Conservation (phyloP, 495 filamentous ascomycete genomes). For the Lophiostoma macrostomum region DNA sequence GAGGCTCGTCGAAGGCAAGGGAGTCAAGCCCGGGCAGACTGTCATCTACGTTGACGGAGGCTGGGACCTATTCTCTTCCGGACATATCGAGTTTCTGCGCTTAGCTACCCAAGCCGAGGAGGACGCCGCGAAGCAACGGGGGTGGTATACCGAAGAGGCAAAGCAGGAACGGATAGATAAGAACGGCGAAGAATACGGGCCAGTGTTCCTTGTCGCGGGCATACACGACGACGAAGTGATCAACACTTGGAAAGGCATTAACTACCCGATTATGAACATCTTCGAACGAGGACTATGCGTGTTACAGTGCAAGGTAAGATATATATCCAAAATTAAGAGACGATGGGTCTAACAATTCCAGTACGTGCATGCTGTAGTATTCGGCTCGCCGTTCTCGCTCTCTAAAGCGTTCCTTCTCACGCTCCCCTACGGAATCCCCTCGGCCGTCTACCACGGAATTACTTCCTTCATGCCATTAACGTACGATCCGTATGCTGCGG, state of each 20-base stretch:
- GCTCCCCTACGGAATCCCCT: slow-evolving; percentile 66
- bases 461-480: slow-evolving; percentile 85
- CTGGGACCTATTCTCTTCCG: slow-evolving; percentile 94
- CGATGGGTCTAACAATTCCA: slow-evolving; percentile 39
- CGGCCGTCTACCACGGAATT: slow-evolving; percentile 87
- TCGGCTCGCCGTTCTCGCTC: slow-evolving; percentile 84
- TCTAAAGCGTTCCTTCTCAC: slow-evolving; percentile 69
- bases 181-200: slow-evolving; percentile 65
- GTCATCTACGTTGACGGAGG: slow-evolving; percentile 94
- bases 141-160: slow-evolving; percentile 69
- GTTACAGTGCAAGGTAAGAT: slow-evolving; percentile 79
- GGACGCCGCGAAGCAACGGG: slow-evolving; percentile 56
- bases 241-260: slow-evolving; percentile 92
- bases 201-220: slow-evolving; percentile 82
- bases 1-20: slow-evolving; percentile 61
- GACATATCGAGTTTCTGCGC: slow-evolving; percentile 91
- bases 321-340: neutral
- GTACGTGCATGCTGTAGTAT: slow-evolving; percentile 83
- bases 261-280: slow-evolving; percentile 99
- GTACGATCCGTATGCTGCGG: slow-evolving; percentile 79
- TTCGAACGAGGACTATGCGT: slow-evolving; percentile 95
- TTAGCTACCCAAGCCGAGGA: slow-evolving; percentile 70
- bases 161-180: slow-evolving; percentile 59
- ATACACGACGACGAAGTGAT: slow-evolving; percentile 93
- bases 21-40: slow-evolving; percentile 69